Conservation (phyloP, 345 rosid species). For the Stellera chamaejasme region DNA sequence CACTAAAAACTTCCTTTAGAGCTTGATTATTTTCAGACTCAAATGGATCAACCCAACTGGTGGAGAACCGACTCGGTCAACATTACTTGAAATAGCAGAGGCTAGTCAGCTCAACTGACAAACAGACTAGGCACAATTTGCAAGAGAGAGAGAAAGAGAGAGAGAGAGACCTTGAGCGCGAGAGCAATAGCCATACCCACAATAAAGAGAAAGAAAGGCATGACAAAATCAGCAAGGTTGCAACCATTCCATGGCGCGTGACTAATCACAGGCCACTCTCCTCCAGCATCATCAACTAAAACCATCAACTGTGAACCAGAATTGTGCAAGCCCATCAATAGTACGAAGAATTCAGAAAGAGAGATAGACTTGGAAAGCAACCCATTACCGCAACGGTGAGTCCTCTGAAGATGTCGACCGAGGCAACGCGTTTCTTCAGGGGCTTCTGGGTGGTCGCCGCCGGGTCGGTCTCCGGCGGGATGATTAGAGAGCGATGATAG, state of each 20-base stretch:
- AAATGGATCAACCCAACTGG: too few relatives aligned
- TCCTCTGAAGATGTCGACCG: slow-evolving; percentile 87
- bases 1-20: too few relatives aligned
- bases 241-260: slow-evolving; percentile 95
- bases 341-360: not conserved
- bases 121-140: not conserved
- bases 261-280: slow-evolving; percentile 75
- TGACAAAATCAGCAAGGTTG: slow-evolving; percentile 88
- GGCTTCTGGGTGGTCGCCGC: slow-evolving; percentile 16
- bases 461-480: slow-evolving; percentile 15
- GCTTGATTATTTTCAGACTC: too few relatives aligned
- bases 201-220: slow-evolving; percentile 90
- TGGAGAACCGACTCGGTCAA: too few relatives aligned
- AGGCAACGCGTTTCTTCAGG: slow-evolving; percentile 40
- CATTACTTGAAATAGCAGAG: too few relatives aligned
- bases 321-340: not conserved
- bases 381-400: slow-evolving; percentile 67
- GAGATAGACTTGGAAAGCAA: slow-evolving; percentile 4
- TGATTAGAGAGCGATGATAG: slow-evolving; percentile 25
- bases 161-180: slow-evolving; percentile 51
- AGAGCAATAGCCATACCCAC: slow-evolving; percentile 91
- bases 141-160: not conserved
- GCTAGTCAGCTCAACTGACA: not conserved
- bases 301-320: slow-evolving; percentile 54
- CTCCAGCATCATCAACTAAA: slow-evolving; percentile 89